Conservation (phyloP, 345 rosid genomes). For the Eucalyptus pauciflora region DNA sequence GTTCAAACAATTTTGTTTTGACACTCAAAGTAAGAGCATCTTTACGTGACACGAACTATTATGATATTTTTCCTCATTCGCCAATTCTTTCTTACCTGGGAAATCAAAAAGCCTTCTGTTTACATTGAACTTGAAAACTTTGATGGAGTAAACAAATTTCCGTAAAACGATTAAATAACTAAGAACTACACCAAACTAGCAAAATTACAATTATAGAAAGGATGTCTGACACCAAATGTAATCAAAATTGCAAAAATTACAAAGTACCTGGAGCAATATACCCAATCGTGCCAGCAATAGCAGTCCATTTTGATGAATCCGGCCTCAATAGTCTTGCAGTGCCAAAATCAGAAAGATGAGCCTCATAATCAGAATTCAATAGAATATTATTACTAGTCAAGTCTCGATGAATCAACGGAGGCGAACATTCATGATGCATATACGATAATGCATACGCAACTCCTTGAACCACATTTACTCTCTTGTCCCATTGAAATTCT, state of each 20-base stretch:
- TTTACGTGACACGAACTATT: not conserved
- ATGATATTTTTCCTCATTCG: not conserved
- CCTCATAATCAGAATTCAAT: accelerated
- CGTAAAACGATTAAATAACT: accelerated
- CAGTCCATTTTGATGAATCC: not conserved
- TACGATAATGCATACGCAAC: not conserved
- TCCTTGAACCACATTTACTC: not conserved
- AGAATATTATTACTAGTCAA: not conserved
- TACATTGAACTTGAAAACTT: not conserved
- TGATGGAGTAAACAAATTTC: not conserved
- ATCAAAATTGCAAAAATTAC: not conserved
- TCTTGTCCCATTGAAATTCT: not conserved
- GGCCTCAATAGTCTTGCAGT: not conserved
- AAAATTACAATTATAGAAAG: not conserved
- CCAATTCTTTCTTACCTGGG: not conserved
- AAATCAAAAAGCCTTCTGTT: accelerated
- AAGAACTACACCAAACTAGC: not conserved
- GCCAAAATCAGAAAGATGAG: not conserved
- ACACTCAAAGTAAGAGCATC: not conserved
- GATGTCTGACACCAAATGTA: not conserved
- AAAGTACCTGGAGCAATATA: not conserved
- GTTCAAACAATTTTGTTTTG: not conserved
- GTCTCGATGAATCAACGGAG: not conserved
- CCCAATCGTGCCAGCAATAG: not conserved
- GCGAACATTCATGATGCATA: not conserved